Evolutionary conservation across 257 asterid species (phyloP).

Genomic region (Mitragyna speciosa): DNA sequence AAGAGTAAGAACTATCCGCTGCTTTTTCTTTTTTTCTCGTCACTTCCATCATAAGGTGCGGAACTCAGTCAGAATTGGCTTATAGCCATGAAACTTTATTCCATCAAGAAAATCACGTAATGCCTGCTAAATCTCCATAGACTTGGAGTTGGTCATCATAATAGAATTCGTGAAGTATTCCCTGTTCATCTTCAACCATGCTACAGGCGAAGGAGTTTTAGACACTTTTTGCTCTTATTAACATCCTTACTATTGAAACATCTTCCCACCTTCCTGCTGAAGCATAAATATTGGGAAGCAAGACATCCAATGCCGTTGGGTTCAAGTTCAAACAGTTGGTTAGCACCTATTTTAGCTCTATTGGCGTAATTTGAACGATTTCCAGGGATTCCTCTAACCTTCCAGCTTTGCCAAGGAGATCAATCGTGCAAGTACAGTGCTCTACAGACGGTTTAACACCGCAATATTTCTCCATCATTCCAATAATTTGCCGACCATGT

Average conservation of each 20-base stretch:
- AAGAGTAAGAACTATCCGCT: slow-evolving; percentile 55
- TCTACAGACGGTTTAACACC: slow-evolving; percentile 46
- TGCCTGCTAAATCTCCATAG: slow-evolving; percentile 40
- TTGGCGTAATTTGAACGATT: slow-evolving; percentile 57
- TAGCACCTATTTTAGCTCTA: slow-evolving; percentile 77
- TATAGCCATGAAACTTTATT: slow-evolving; percentile 50
- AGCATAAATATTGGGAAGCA: slow-evolving; percentile 70
- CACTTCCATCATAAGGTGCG: slow-evolving; percentile 59
- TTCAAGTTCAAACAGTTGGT: slow-evolving; percentile 60
- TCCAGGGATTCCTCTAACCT: slow-evolving; percentile 52
- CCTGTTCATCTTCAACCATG: slow-evolving; percentile 74
- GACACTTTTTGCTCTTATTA: slow-evolving; percentile 51
- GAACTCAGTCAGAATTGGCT: slow-evolving; percentile 48
- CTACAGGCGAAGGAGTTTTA: slow-evolving; percentile 62
- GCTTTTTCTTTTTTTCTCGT: slow-evolving; percentile 70
- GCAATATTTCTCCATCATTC: slow-evolving; percentile 51
- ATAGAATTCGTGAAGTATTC: slow-evolving; percentile 62
- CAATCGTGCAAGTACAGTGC: slow-evolving; percentile 76
- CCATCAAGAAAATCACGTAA: slow-evolving; percentile 36
- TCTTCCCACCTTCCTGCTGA: slow-evolving; percentile 75
- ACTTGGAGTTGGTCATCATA: slow-evolving; percentile 66
- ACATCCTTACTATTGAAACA: slow-evolving; percentile 49
- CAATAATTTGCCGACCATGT: slow-evolving; percentile 49
- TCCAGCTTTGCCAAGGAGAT: slow-evolving; percentile 68
- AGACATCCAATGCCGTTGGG: slow-evolving; percentile 58